Evolutionary conservation across 139 green algal genomes (phyloP), one percentile per base, ranked within the genome.

Genomic region (Choricystis sp.): DNA sequence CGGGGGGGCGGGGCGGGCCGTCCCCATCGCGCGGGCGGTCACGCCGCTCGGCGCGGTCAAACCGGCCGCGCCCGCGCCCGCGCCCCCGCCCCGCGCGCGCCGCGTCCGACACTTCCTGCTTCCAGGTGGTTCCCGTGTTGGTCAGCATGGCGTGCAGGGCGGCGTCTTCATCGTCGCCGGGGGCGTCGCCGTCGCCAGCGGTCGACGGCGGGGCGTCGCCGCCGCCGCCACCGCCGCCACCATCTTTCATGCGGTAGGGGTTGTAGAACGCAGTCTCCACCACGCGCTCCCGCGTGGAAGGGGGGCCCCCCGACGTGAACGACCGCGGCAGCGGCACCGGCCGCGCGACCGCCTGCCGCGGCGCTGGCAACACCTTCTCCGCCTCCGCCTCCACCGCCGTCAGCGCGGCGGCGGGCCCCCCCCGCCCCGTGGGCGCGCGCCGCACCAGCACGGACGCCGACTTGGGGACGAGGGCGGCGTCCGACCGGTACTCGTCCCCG

Each of bases 361-460:
- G 40, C 9, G 40, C 40, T 9, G 40, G 40, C 40, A 16, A 9
- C 9, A 52, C 40, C 40, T 9, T n/a, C n/a, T n/a, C 40, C 9
- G 40, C 40, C 40, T 9, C 9, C 40, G 40, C 40, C 9, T 21
- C 40, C 9, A 16, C 40, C 40, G 40, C 40, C 9, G 16, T 16
- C 40, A 52, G 40, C 40, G 40, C 9, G 40, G 40, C 40, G n/a
- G 26, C 4, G n/a, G n/a, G n/a, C 9, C 49, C 61, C 2, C 57
- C 48, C 0, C 55, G 52, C 21, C 61, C 60, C 21, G 58, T 67
- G 14, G 80, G 71, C 19, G 77, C 66, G 55, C 81, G 77, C n/a
- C 74, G 68, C 0, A 87, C 76, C 4, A 80, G 66, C 2, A 87
- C 78, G 5, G 68, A 66, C 0, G 66, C 72, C 29, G 72, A 74